Conservation (phyloP, 2,329 filamentous ascomycete species). For the Trichoderma sp. region DNA sequence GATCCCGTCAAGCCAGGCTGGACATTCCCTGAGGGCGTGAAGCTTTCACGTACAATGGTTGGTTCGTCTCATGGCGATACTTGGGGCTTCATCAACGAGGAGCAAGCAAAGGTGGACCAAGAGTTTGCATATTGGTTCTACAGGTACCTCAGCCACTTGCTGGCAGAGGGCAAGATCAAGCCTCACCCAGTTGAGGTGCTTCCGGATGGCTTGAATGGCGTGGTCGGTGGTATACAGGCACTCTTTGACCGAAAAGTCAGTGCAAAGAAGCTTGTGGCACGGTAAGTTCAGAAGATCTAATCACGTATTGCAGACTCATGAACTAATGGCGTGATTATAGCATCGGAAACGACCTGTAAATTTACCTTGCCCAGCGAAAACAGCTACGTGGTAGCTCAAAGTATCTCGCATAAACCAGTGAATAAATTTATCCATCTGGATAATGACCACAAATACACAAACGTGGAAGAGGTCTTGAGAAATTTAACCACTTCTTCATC, state of each 20-base stretch:
- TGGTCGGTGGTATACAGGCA: conserved; percentile 6
- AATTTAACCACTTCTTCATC: background rate
- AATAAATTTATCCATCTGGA: background rate
- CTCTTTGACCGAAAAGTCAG: conserved; percentile 18
- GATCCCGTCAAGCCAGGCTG: background rate
- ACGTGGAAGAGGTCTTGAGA: background rate
- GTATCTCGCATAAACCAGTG: background rate
- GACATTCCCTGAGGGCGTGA: background rate
- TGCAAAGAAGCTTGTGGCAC: conserved; percentile 13
- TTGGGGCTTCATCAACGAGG: background rate
- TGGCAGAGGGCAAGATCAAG: conserved; percentile 7
- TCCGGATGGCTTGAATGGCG: conserved; percentile 15
- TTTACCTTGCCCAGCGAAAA: background rate
- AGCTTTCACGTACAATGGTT: background rate
- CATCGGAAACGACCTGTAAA: background rate
- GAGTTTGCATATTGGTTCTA: conserved; percentile 5
- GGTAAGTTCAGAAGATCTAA: background rate
- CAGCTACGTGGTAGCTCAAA: background rate
- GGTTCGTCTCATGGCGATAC: background rate
- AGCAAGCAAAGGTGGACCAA: background rate
- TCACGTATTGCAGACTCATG: background rate
- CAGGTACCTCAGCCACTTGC: background rate
- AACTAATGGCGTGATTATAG: background rate
- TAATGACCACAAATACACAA: background rate
- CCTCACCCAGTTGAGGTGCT: conserved; percentile 19